Conservation (phyloP, 2,329 filamentous ascomycete species). For the Neurospora crassa region DNA sequence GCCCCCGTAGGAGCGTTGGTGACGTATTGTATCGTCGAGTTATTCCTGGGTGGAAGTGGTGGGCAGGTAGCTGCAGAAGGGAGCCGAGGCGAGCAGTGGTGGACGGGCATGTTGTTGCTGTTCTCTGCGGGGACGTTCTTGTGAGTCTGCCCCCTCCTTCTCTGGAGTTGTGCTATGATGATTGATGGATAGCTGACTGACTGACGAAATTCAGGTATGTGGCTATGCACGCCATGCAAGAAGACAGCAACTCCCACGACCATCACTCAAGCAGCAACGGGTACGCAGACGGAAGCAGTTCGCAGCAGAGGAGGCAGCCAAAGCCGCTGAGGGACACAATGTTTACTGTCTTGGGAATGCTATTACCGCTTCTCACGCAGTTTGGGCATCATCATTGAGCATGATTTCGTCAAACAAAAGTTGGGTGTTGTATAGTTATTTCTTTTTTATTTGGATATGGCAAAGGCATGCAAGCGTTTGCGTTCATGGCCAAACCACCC, state of each 20-base stretch:
- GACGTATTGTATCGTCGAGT: conserved; percentile 71
- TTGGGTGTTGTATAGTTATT: not conserved
- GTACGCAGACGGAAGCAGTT: conserved; percentile 38
- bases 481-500: not conserved
- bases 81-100: conserved; percentile 59
- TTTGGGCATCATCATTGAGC: conserved; percentile 56
- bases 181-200: not conserved
- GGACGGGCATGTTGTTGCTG: conserved; percentile 85
- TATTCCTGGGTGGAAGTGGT: conserved; percentile 54
- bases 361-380: conserved; percentile 67
- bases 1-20: conserved; percentile 76
- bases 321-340: conserved; percentile 59
- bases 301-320: conserved; percentile 39
- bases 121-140: conserved; percentile 95
- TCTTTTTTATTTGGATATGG: not conserved
- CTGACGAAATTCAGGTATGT: conserved; percentile 59
- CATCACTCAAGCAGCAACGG: conserved; percentile 40
- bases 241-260: conserved; percentile 49
- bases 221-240: conserved; percentile 97
- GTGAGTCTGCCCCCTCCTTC: conserved; percentile 43
- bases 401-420: not conserved
- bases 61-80: conserved; percentile 28
- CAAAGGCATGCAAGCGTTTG: not conserved
- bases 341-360: conserved; percentile 65
- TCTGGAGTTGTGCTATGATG: not conserved